These are phyloP conservation scores for Maudiozyma barnettii DNA, from an alignment of 805 yeast species.

Conservation along the genomic window DNA sequence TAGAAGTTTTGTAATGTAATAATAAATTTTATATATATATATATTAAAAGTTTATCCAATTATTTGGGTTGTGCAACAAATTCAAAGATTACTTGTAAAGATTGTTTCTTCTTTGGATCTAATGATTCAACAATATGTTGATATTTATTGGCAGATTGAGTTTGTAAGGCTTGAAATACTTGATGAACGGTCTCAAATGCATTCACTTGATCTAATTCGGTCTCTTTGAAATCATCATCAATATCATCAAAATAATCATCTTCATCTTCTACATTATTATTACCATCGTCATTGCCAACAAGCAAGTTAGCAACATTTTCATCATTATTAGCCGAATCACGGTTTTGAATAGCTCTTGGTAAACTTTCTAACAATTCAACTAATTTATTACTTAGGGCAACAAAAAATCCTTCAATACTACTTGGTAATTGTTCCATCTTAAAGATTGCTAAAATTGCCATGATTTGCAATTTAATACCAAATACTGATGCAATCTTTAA, in stretches of 20 bases:
- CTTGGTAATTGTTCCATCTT: conserved; percentile 33
- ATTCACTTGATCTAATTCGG: conserved; percentile 70
- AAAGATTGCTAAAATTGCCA: conserved; percentile 53
- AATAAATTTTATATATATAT: not conserved
- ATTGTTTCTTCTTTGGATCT: conserved; percentile 23
- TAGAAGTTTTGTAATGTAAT: not conserved
- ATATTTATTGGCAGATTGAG: conserved; percentile 39
- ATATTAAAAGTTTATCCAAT: not conserved
- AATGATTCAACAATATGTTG: conserved; percentile 23
- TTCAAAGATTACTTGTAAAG: conserved; percentile 26
- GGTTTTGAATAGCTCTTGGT: conserved; percentile 62
- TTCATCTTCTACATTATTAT: conserved; percentile 18
- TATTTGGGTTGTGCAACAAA: conserved; percentile 20
- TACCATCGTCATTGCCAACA: conserved; percentile 11
- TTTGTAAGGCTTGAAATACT: conserved; percentile 42
- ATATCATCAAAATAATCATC: conserved; percentile 51
- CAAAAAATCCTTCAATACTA: conserved; percentile 29
- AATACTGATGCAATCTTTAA: conserved; percentile 54
- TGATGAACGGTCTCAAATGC: conserved; percentile 55
- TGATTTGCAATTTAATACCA: conserved; percentile 61
- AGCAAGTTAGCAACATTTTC: conserved; percentile 28
- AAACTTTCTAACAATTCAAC: conserved; percentile 45
- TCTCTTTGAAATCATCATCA: conserved; percentile 71
- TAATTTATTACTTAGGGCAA: conserved; percentile 44
- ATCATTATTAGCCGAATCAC: conserved; percentile 51